Evolutionary conservation across 2,329 filamentous ascomycete genomes (phyloP).

Genomic region (Monilinia laxa): DNA sequence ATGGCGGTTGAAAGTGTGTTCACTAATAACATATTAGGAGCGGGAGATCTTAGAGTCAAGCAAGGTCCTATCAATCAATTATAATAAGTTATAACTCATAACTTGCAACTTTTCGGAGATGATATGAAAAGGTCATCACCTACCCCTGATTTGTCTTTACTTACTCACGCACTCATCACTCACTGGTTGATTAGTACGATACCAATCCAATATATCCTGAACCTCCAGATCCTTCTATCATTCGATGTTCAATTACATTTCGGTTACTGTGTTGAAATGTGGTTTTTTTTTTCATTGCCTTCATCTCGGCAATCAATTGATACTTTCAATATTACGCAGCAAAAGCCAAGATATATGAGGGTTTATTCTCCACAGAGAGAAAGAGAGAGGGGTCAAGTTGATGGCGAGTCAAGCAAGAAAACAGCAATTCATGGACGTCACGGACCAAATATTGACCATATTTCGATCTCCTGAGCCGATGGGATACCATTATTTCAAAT

Average conservation of each 20-base stretch:
- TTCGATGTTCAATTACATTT: slow-evolving; percentile 10
- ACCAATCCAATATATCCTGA: background rate
- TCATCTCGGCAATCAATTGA: slow-evolving; percentile 11
- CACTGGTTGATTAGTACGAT: background rate
- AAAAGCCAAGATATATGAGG: background rate
- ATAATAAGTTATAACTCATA: no score
- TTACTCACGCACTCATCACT: background rate
- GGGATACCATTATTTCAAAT: background rate
- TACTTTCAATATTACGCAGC: slow-evolving; percentile 10
- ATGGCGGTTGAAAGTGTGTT: background rate
- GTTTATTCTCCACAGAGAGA: background rate
- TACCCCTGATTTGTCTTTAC: slow-evolving; percentile 10
- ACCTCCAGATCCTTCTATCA: background rate
- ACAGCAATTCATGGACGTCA: slow-evolving; percentile 4
- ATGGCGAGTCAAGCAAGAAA: background rate
- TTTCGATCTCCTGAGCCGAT: background rate
- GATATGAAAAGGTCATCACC: slow-evolving; percentile 1
- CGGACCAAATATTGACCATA: slow-evolving; percentile 8
- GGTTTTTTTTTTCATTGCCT: background rate
- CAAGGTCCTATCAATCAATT: background rate
- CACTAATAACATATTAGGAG: background rate
- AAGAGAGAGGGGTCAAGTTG: background rate
- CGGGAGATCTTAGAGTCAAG: background rate
- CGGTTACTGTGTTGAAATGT: background rate
- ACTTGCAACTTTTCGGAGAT: slow-evolving; percentile 2